Conservation (phyloP, 768 basidiomycete species). For the Galerina marginata region DNA sequence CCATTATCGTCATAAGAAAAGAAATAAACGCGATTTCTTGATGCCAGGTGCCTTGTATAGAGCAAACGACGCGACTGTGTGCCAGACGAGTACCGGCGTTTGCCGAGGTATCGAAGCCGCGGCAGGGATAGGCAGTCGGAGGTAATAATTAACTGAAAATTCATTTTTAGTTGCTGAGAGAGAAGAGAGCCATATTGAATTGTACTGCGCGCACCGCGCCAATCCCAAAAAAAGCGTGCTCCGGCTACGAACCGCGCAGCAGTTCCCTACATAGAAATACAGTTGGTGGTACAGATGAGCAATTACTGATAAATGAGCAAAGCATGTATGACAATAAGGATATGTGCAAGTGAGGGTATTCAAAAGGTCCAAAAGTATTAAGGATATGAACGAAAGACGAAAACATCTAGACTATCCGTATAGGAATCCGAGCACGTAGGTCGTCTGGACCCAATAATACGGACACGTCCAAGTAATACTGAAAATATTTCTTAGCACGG, state of each 20-base stretch:
- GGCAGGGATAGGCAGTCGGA: too few species aligned
- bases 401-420: slow-evolving; percentile 54
- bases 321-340: slow-evolving; percentile 26
- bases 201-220: not conserved
- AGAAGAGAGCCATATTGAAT: not conserved
- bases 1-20: slow-evolving; percentile 41
- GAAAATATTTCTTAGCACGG: slow-evolving; percentile 15
- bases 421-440: slow-evolving; percentile 63
- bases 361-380: slow-evolving; percentile 12
- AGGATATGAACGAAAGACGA: not conserved
- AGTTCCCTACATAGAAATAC: slow-evolving; percentile 10
- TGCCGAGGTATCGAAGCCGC: too few species aligned
- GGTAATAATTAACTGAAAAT: not conserved
- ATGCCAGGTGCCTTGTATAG: not conserved
- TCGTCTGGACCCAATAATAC: slow-evolving; percentile 70
- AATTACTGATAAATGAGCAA: slow-evolving; percentile 20
- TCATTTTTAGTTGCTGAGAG: not conserved
- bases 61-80: not conserved
- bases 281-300: slow-evolving; percentile 16
- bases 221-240: not conserved
- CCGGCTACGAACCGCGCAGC: not conserved
- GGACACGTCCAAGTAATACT: slow-evolving; percentile 80
- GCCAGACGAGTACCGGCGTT: not conserved
- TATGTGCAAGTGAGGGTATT: slow-evolving; percentile 18
- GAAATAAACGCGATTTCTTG: not conserved